Evolutionary conservation across 140 eudicot genomes (phyloP).

Genomic region (Senecio squalidus): DNA sequence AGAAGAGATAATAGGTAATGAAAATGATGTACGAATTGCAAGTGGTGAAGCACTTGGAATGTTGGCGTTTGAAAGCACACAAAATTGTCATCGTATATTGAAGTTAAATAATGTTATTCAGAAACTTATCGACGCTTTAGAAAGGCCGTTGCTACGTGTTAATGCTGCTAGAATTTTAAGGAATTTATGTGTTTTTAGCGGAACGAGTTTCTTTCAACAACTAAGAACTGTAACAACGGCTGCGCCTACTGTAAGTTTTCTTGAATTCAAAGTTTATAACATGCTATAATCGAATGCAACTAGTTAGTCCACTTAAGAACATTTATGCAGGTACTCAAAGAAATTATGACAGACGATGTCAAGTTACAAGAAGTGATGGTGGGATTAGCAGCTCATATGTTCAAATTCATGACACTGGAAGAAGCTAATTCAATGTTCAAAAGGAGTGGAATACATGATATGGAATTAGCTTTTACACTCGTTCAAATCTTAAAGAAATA

Average conservation of each 20-base stretch:
- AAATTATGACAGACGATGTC: conserved; percentile 48
- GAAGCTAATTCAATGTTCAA: conserved; percentile 51
- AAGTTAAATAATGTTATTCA: conserved; percentile 30
- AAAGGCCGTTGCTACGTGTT: conserved; percentile 44
- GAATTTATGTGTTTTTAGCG: conserved; percentile 62
- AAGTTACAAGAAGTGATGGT: conserved; percentile 85
- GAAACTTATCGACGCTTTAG: conserved; percentile 47
- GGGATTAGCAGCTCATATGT: conserved; percentile 67
- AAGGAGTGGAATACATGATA: conserved; percentile 32
- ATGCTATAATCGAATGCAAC: neutral
- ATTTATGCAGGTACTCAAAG: conserved; percentile 49
- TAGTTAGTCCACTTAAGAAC: neutral
- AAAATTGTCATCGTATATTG: conserved; percentile 51
- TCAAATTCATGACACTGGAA: conserved; percentile 51
- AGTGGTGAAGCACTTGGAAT: conserved; percentile 88
- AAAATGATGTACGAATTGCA: conserved; percentile 42
- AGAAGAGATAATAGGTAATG: conserved; percentile 23
- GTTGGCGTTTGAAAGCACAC: conserved; percentile 65
- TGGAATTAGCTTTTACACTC: conserved; percentile 42
- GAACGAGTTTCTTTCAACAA: conserved; percentile 37
- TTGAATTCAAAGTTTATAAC: neutral
- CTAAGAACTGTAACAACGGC: conserved; percentile 42
- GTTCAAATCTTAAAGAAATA: conserved; percentile 43
- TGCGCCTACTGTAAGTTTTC: conserved; percentile 57
- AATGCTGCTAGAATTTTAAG: conserved; percentile 64